Conservation (phyloP, 169 alveolate species). For the Neospora caninum region DNA sequence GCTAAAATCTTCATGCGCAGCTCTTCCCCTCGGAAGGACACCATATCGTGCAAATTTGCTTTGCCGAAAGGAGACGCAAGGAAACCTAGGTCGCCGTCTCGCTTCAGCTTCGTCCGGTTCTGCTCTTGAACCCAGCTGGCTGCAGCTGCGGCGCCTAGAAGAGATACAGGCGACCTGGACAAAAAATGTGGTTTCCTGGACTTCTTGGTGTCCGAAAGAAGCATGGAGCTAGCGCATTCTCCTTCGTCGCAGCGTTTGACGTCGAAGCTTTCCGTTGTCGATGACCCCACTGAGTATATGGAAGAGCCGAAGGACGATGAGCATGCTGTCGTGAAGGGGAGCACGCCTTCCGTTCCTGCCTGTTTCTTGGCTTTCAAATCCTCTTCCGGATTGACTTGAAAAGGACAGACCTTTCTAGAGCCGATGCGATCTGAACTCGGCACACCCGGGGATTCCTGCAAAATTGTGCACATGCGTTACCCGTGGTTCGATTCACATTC, state of each 20-base stretch:
- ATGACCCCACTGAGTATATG: background rate
- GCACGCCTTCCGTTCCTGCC: background rate
- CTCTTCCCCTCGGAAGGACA: background rate
- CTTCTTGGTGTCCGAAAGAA: background rate
- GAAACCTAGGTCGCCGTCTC: background rate
- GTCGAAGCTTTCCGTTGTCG: background rate
- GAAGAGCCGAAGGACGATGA: background rate
- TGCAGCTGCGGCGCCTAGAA: background rate
- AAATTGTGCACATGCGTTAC: too few relatives aligned
- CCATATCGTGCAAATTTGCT: background rate
- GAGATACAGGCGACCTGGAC: background rate
- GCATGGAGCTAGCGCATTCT: background rate
- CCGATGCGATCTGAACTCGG: background rate
- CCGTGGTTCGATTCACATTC: too few relatives aligned
- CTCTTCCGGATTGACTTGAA: background rate
- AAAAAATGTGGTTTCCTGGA: background rate
- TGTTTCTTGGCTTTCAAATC: background rate
- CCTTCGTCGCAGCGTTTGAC: background rate
- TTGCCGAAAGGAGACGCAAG: background rate
- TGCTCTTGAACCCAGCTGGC: background rate
- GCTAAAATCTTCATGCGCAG: conserved; percentile 79
- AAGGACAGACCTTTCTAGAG: background rate
- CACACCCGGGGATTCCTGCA: background rate
- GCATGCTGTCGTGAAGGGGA: background rate
- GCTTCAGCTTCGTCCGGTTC: background rate